A percentile compares a stretch with the other conserved stretches of the same genome.
These are phyloP conservation scores for Pythium insidiosum DNA, from an alignment of 352 stramenopile genomes.

Conservation along the genomic window DNA sequence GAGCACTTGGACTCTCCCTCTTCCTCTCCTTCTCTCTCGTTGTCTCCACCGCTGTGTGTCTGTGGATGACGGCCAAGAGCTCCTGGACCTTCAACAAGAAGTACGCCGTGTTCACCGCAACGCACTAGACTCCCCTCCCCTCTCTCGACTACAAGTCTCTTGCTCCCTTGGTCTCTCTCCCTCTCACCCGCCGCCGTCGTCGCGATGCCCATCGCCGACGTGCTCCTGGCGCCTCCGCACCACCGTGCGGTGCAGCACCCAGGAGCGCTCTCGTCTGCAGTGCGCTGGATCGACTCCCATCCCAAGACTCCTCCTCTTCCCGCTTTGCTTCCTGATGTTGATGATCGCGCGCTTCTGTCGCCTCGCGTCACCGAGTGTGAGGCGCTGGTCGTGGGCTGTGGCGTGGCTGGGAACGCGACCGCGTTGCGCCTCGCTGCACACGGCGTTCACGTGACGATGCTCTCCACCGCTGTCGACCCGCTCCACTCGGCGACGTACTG, in stretches of 20 bases:
- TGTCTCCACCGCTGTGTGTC: too few relatives aligned
- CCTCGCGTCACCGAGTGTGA: slow-evolving; percentile 20
- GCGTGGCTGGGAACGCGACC: slow-evolving; percentile 62
- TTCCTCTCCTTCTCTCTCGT: too few relatives aligned
- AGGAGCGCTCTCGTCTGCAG: too few relatives aligned
- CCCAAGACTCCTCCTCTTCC: too few relatives aligned
- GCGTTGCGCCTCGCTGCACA: slow-evolving; percentile 64
- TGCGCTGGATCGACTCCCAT: too few relatives aligned
- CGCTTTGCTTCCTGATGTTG: too few relatives aligned
- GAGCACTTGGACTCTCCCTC: too few relatives aligned
- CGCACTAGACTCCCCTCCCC: slow-evolving; percentile 28
- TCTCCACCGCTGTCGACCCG: slow-evolving; percentile 56
- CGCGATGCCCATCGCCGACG: too few relatives aligned
- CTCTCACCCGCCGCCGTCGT: too few relatives aligned
- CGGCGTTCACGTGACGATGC: slow-evolving; percentile 72
- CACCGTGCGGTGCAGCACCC: too few relatives aligned
- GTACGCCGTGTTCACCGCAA: slow-evolving; percentile 63
- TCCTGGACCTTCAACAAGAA: slow-evolving; percentile 82
- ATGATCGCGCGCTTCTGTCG: neutral
- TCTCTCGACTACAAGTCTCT: neutral
- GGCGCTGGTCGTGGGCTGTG: slow-evolving; percentile 69
- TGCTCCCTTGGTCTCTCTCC: too few relatives aligned
- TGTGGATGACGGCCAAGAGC: slow-evolving; percentile 77
- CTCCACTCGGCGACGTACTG: slow-evolving; percentile 94
- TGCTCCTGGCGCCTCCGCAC: too few relatives aligned